Base-by-base conservation (phyloP, 106 monocot genomes). In the Dendrobium officinale region DNA sequence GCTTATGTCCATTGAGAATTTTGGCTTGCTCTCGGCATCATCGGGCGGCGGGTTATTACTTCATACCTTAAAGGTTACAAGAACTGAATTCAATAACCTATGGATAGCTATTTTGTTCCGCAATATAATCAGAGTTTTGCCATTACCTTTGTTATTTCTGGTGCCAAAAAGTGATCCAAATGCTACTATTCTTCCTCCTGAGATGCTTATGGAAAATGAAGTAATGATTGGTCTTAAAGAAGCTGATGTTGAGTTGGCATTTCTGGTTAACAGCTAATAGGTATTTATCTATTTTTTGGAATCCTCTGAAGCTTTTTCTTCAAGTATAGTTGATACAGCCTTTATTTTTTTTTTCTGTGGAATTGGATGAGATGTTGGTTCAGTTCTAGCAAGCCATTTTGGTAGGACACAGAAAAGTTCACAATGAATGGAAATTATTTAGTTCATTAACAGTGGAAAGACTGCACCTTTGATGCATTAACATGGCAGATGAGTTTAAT, bases 1-100 rank as follows among this genome's bases (percentile, higher is more conserved):
- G 43, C 82, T 96, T 29, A 96, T 96, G 96, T 91, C 91, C 44
- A 92, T 96, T 42, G 93, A 96, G 54, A 89, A 92, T 56, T 48
- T 72, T 75, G 96, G 96, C 19, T 45, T 78, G 77, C 85, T 93
- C n/a, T 87, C 91, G 20, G 80, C 91, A 17, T 90, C 91, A 5
- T 96, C 88, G 90, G 81, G 84, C 43, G 96, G 96, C 15, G 96
- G 96, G 44, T 70, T 96, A 20, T 80, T 91, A n/a, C 79, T 96
- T 19, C 96, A 93, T 79, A 9, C 90, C 44, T 77, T 93, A 29
- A 84, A 82, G 22, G 87, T 96, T 22, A 90, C 93, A 1, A 79
- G 96, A 5, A 90, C 79, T 2, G 84, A 91, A 41, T 96, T 88
- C 75, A 42, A 64, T 20, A 96, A 93, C 49, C 87, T 96, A 29